Evolutionary conservation across 1,284 basidiomycete genomes (phyloP).

Genomic region (Limonomyces culmigenus): DNA sequence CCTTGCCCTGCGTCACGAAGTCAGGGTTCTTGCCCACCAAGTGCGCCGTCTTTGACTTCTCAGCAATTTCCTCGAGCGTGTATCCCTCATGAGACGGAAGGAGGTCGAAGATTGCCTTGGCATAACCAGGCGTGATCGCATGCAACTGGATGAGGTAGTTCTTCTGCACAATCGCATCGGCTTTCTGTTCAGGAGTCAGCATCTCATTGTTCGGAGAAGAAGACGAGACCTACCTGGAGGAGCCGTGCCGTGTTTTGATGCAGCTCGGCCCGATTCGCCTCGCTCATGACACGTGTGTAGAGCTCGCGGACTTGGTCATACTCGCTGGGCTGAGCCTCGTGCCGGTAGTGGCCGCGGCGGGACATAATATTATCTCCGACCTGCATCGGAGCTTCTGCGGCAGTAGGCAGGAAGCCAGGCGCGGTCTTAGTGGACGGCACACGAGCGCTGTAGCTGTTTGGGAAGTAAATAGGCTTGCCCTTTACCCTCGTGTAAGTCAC

Average conservation of each 20-base stretch:
- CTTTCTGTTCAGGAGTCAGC: not conserved
- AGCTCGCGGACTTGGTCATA: constrained; percentile 1
- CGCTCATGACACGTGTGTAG: not conserved
- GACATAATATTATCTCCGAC: no score
- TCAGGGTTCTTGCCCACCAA: no score
- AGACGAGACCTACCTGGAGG: no score
- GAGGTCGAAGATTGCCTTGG: not conserved
- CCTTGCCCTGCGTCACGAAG: no score
- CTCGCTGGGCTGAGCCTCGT: no score
- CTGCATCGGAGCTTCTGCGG: no score
- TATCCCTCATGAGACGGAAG: not conserved
- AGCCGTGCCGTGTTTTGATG: constrained; percentile 1
- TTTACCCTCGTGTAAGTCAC: no score
- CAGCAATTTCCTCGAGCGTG: not conserved
- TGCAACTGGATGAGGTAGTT: not conserved
- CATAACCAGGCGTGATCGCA: not conserved
- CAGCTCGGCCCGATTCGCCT: not conserved
- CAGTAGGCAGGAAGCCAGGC: no score
- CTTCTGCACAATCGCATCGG: not conserved
- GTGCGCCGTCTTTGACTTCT: not conserved
- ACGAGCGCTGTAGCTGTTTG: no score
- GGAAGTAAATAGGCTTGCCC: no score
- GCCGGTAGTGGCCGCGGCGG: no score
- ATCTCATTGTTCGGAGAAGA: not conserved
- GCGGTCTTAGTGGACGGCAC: no score